phyloP scores from a whole-genome alignment of 768 basidiomycete species.

The Mycena pura region DNA sequence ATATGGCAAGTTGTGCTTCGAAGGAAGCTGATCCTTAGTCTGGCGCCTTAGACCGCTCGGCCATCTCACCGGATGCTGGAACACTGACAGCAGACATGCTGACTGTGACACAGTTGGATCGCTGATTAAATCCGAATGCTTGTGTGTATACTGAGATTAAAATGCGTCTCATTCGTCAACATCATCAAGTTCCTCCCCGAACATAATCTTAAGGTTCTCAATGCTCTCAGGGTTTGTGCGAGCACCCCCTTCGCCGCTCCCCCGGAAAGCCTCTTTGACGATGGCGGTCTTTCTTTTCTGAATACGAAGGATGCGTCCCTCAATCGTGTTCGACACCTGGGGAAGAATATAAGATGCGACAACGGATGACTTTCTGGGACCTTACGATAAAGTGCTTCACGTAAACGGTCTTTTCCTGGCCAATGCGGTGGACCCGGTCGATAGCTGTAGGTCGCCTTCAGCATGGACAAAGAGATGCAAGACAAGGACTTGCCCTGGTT shows the following conservation, averaged over 20 bases:
- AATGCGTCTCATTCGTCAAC: neutral
- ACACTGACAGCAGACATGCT: no score
- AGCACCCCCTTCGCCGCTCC: conserved; percentile 47
- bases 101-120: no score
- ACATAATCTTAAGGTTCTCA: conserved; percentile 84
- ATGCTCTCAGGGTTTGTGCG: conserved; percentile 72
- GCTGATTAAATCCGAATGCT: no score
- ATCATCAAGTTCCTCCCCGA: conserved; percentile 50
- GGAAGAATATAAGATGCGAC: neutral
- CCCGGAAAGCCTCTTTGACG: conserved; percentile 82
- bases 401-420: conserved; percentile 81
- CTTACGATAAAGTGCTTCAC: conserved; percentile 87
- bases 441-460: conserved; percentile 57
- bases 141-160: neutral
- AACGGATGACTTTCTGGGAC: conserved; percentile 28
- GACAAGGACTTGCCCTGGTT: conserved; percentile 64
- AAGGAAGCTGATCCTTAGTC: conserved; percentile 60
- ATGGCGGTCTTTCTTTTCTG: conserved; percentile 90
- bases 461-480: neutral
- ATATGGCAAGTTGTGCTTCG: neutral
- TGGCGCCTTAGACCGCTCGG: conserved; percentile 92
- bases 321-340: conserved; percentile 77
- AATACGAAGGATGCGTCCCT: conserved; percentile 79
- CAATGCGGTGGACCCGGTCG: conserved; percentile 86
- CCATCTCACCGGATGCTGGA: conserved; percentile 60